phyloP scores from a whole-genome alignment of 495 filamentous ascomycete genomes.

The Daldinia childiae region DNA sequence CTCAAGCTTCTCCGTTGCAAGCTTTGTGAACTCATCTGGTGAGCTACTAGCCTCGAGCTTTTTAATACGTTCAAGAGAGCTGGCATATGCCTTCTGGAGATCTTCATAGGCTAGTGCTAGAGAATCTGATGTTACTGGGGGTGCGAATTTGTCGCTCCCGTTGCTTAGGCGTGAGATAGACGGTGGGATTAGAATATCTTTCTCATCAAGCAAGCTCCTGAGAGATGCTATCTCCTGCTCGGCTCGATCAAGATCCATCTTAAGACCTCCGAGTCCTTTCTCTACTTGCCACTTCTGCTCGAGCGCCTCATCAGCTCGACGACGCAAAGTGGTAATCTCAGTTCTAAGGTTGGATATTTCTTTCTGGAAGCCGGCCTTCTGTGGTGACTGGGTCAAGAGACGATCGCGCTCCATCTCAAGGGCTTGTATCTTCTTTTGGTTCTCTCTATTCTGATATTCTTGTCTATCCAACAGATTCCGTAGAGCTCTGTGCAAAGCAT shows the following conservation, averaged over 20 bases:
- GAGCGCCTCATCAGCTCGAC: constrained; percentile 93
- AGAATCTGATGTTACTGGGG: constrained; percentile 70
- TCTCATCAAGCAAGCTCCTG: constrained; percentile 81
- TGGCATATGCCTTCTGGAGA: constrained; percentile 69
- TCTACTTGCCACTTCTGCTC: constrained; percentile 97
- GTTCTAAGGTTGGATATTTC: constrained; percentile 81
- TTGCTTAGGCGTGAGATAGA: constrained; percentile 60
- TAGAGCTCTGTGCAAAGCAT: constrained; percentile 87
- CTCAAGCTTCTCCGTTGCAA: constrained; percentile 70
- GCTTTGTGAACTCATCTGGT: constrained; percentile 61
- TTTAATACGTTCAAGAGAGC: constrained; percentile 65
- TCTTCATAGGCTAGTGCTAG: constrained; percentile 82
- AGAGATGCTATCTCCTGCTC: constrained; percentile 90
- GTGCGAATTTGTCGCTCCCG: constrained; percentile 42
- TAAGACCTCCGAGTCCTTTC: constrained; percentile 88
- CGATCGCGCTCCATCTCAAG: constrained; percentile 82
- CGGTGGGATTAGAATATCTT: constrained; percentile 78
- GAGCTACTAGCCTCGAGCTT: constrained; percentile 58
- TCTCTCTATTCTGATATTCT: constrained; percentile 79
- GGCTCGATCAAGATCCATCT: constrained; percentile 96
- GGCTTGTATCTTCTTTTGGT: constrained; percentile 75
- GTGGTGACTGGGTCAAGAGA: constrained; percentile 73
- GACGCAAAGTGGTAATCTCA: constrained; percentile 85
- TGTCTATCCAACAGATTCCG: constrained; percentile 89
- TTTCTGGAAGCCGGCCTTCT: constrained; percentile 78